Evolutionary conservation across 805 yeast genomes (phyloP).

Genomic region (Suhomyces kilbournensis): DNA sequence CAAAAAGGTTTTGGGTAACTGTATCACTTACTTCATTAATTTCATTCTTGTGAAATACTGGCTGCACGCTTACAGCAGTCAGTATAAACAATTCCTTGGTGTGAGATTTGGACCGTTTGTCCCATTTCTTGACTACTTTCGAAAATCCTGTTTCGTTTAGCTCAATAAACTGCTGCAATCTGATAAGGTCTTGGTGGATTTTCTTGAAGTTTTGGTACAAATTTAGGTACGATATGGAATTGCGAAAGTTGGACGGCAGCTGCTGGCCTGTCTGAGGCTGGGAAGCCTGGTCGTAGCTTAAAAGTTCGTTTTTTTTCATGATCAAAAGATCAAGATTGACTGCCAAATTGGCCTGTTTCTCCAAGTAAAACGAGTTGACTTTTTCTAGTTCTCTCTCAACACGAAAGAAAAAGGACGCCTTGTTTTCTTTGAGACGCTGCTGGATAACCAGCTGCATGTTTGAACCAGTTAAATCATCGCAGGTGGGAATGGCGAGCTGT

Average conservation of each 20-base stretch:
- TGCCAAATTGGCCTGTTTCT: constrained; percentile 85
- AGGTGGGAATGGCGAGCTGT: constrained; percentile 55
- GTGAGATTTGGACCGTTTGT: constrained; percentile 90
- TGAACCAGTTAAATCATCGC: constrained; percentile 13
- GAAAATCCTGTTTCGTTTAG: constrained; percentile 94
- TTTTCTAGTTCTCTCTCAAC: constrained; percentile 94
- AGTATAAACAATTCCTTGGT: constrained; percentile 89
- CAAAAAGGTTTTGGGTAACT: constrained; percentile 63
- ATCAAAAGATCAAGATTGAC: constrained; percentile 73
- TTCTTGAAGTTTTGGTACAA: constrained; percentile 86
- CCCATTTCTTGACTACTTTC: constrained; percentile 97
- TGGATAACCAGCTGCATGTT: constrained; percentile 29
- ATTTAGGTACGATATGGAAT: constrained; percentile 75
- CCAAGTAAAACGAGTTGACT: constrained; percentile 87
- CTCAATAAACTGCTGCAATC: constrained; percentile 91
- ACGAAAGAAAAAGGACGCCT: constrained; percentile 84
- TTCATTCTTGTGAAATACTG: constrained; percentile 88
- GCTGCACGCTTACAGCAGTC: constrained; percentile 94
- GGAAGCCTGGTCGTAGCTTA: constrained; percentile 17
- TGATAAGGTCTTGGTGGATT: constrained; percentile 81
- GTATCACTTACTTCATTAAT: constrained; percentile 81
- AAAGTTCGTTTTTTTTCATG: constrained; percentile 61
- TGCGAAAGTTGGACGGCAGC: constrained; percentile 41
- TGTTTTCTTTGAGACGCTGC: constrained; percentile 73
- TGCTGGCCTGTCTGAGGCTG: constrained; percentile 3